These are phyloP conservation scores for Tripterygium wilfordii DNA, from an alignment of 177 flowering plant genomes.

Conservation along the genomic window DNA sequence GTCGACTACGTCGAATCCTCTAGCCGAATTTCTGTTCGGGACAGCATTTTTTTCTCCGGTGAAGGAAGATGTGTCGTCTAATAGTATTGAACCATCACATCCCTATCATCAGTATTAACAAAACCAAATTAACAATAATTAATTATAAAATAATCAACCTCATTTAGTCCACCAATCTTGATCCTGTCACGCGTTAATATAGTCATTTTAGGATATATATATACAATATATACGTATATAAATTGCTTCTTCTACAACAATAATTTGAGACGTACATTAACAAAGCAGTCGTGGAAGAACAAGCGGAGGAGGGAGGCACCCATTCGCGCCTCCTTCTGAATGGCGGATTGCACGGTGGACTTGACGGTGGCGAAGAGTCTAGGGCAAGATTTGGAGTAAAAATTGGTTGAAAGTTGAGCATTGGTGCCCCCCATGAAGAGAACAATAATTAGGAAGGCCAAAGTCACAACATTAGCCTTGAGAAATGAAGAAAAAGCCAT, in stretches of 20 bases:
- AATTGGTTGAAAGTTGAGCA: slow-evolving; percentile 29
- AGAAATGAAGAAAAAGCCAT: slow-evolving; percentile 22
- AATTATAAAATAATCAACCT: background rate
- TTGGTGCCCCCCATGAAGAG: slow-evolving; percentile 16
- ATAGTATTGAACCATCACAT: slow-evolving; percentile 16
- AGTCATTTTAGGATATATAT: background rate
- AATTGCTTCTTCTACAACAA: background rate
- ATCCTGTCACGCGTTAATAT: background rate
- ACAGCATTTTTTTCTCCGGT: slow-evolving; percentile 7
- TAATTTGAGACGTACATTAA: slow-evolving; percentile 27
- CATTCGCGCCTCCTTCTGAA: background rate
- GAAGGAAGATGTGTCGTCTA: slow-evolving; percentile 6
- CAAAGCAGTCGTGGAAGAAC: slow-evolving; percentile 72
- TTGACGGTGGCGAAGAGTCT: background rate
- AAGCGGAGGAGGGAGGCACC: slow-evolving; percentile 2
- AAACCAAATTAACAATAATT: background rate
- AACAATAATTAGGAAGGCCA: slow-evolving; percentile 19
- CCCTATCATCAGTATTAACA: slow-evolving; percentile 3
- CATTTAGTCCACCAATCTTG: background rate
- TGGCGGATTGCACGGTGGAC: background rate
- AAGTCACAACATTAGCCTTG: slow-evolving; percentile 8
- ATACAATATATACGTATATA: background rate
- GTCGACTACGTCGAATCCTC: slow-evolving; percentile 14
- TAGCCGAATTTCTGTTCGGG: slow-evolving; percentile 5
- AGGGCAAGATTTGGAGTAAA: background rate